These are phyloP conservation scores for Diplosphaera chodatii DNA, from an alignment of 139 green algal genomes.

Conservation along the genomic window DNA sequence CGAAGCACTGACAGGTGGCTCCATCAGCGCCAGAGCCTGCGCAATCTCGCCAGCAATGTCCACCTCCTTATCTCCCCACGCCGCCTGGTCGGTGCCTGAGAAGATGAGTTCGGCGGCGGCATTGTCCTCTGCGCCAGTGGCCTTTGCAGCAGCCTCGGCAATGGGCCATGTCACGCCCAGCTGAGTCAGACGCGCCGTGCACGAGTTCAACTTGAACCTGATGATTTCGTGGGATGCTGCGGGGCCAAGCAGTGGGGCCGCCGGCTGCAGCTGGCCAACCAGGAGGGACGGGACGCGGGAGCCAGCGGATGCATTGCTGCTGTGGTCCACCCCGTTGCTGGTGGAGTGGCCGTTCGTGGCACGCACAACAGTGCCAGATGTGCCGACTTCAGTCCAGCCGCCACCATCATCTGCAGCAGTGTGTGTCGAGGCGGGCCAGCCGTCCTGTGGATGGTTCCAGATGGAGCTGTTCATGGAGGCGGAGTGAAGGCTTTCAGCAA, in stretches of 20 bases:
- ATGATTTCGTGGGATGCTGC: background rate
- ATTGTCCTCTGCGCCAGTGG: background rate
- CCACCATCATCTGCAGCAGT: background rate
- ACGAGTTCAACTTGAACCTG: background rate
- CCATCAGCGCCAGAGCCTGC: background rate
- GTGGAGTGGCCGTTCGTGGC: too few relatives aligned
- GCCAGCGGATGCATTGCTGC: too few relatives aligned
- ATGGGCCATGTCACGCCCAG: background rate
- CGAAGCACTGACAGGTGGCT: background rate
- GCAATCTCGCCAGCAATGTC: background rate
- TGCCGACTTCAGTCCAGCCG: background rate
- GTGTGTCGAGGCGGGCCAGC: too few relatives aligned
- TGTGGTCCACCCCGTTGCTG: too few relatives aligned
- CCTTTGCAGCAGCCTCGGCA: background rate
- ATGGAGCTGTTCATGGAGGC: background rate
- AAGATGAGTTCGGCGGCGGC: background rate
- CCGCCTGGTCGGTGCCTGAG: background rate
- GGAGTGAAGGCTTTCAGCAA: background rate
- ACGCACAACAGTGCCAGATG: too few relatives aligned
- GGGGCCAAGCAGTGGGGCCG: background rate
- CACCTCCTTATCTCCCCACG: background rate
- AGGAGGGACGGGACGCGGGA: too few relatives aligned
- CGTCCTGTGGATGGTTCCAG: background rate
- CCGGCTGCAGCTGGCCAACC: too few relatives aligned
- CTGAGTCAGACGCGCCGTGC: background rate